phyloP scores from a whole-genome alignment of 2,329 filamentous ascomycete species.

The Trichoderma sp. region DNA sequence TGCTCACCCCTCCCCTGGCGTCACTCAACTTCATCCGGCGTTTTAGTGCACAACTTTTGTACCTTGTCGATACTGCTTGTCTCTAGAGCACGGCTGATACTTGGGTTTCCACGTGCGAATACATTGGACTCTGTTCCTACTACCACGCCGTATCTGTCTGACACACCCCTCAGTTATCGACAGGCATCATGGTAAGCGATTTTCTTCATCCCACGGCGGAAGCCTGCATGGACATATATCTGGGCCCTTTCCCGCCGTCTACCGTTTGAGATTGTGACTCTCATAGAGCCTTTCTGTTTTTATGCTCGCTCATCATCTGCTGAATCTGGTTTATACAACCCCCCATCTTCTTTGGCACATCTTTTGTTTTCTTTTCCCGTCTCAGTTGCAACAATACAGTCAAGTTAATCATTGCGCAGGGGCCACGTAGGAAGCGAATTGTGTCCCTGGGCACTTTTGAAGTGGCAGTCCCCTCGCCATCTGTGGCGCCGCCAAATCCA shows the following conservation, averaged over 20 bases:
- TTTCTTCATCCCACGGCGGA: slow-evolving; percentile 42
- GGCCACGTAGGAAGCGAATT: slow-evolving; percentile 36
- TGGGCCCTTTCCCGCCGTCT: slow-evolving; percentile 38
- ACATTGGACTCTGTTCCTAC: slow-evolving; percentile 38
- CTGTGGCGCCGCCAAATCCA: slow-evolving; percentile 30
- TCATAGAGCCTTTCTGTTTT: not conserved
- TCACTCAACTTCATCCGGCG: slow-evolving; percentile 35
- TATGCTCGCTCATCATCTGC: not conserved
- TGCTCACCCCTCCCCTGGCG: slow-evolving; percentile 38
- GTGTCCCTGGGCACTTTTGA: slow-evolving; percentile 33
- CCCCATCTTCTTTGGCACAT: not conserved
- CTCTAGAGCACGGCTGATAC: slow-evolving; percentile 41
- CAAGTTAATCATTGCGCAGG: slow-evolving; percentile 43
- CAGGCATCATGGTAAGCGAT: slow-evolving; percentile 53
- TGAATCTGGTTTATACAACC: not conserved
- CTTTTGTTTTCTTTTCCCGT: not conserved
- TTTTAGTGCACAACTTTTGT: slow-evolving; percentile 33
- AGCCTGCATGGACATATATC: slow-evolving; percentile 50
- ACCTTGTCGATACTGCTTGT: slow-evolving; percentile 37
- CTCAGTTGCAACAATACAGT: slow-evolving; percentile 34
- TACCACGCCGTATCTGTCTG: slow-evolving; percentile 39
- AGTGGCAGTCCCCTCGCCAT: slow-evolving; percentile 30
- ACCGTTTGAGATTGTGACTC: slow-evolving; percentile 27
- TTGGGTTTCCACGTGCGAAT: slow-evolving; percentile 41
- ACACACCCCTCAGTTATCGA: slow-evolving; percentile 44